Evolutionary conservation across 345 rosid genomes (phyloP).

Genomic region (Aquilaria sinensis): DNA sequence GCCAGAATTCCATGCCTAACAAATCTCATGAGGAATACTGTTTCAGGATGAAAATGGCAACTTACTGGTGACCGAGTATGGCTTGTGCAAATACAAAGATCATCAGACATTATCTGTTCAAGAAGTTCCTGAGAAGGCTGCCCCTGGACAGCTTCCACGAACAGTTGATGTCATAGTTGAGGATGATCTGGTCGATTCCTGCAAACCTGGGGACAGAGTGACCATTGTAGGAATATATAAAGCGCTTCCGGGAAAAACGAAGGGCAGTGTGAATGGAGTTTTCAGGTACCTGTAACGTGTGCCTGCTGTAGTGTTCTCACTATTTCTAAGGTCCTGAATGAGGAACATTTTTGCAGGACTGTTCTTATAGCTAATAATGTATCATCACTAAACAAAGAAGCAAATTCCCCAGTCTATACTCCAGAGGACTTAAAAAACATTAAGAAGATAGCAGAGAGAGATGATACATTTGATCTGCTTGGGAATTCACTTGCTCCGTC

Average conservation of each 20-base stretch:
- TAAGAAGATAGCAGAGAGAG: conserved; percentile 82
- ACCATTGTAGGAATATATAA: conserved; percentile 86
- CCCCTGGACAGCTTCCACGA: conserved; percentile 99
- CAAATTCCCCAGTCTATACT: conserved; percentile 88
- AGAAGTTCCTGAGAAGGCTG: conserved; percentile 98
- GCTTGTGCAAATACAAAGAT: conserved; percentile 90
- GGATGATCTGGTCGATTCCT: conserved; percentile 94
- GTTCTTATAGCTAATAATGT: conserved; percentile 88
- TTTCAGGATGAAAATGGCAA: conserved; percentile 88
- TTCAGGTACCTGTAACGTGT: conserved; percentile 51
- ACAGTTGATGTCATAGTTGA: conserved; percentile 92
- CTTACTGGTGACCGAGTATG: conserved; percentile 92
- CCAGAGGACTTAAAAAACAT: conserved; percentile 74
- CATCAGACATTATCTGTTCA: conserved; percentile 97
- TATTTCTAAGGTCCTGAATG: conserved; percentile 11
- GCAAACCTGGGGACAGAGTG: conserved; percentile 99
- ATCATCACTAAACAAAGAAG: conserved; percentile 88
- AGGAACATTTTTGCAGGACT: conserved; percentile 49
- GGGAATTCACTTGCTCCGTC: conserved; percentile 94
- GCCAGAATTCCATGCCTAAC: not conserved
- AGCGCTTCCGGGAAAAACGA: conserved; percentile 92
- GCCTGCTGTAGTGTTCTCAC: conserved; percentile 1
- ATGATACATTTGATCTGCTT: conserved; percentile 83
- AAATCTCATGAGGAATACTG: conserved; percentile 12
- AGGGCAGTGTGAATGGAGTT: conserved; percentile 97